These are phyloP conservation scores for Vitis hybrid DNA, from an alignment of 177 flowering plant genomes.

Conservation along the genomic window DNA sequence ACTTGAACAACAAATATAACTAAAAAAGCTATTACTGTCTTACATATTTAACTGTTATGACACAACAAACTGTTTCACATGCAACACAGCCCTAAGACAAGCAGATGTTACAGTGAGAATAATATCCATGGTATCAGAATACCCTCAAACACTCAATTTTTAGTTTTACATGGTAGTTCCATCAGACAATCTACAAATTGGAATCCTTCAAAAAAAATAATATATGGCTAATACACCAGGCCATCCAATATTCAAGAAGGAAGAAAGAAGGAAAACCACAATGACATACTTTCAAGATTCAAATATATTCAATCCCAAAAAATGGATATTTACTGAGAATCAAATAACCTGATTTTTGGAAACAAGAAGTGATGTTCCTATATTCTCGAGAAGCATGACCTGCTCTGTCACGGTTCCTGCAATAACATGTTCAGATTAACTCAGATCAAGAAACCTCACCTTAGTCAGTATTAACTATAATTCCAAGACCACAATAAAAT, in stretches of 20 bases:
- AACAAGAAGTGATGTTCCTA: constrained; percentile 93
- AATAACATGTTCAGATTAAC: constrained; percentile 4
- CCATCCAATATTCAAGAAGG: too few relatives aligned
- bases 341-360: constrained; percentile 71
- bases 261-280: too few relatives aligned
- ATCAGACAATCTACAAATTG: background rate
- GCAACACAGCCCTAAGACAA: background rate
- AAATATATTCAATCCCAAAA: too few relatives aligned
- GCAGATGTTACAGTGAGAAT: background rate
- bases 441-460: too few relatives aligned
- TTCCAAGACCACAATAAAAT: too few relatives aligned
- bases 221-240: too few relatives aligned
- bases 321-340: background rate
- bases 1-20: background rate
- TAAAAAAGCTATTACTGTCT: background rate
- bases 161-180: too few relatives aligned
- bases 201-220: background rate
- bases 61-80: background rate
- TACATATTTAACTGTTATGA: background rate
- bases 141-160: background rate
- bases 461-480: too few relatives aligned
- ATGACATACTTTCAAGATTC: too few relatives aligned
- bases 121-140: background rate
- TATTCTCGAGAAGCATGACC: constrained; percentile 96
- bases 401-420: constrained; percentile 87